Conservation (phyloP, 2,329 filamentous ascomycete species). For the Beauveria australis region DNA sequence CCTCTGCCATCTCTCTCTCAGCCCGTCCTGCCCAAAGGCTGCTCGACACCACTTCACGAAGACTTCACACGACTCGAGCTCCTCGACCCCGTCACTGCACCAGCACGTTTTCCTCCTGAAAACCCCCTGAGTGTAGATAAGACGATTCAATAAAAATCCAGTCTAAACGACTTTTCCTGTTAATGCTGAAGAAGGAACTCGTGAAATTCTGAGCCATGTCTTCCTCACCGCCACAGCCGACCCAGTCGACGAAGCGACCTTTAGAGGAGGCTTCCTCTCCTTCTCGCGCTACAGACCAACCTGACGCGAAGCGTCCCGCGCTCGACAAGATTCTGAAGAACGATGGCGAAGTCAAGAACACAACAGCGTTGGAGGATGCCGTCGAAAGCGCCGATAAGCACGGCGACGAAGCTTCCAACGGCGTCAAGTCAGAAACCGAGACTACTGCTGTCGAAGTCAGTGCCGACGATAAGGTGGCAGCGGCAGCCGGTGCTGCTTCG, state of each 20-base stretch:
- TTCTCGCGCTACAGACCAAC: conserved; percentile 82
- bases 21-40: conserved; percentile 24
- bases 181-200: not conserved
- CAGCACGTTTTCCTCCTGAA: conserved; percentile 90
- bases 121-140: conserved; percentile 79
- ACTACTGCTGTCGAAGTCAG: conserved; percentile 47
- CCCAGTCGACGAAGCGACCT: conserved; percentile 77
- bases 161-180: conserved; percentile 14
- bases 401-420: conserved; percentile 41
- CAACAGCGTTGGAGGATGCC: conserved; percentile 24
- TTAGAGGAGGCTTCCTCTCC: conserved; percentile 96
- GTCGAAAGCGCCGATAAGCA: conserved; percentile 38
- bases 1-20: conserved; percentile 19
- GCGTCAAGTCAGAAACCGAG: conserved; percentile 47
- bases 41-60: conserved; percentile 32
- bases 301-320: conserved; percentile 92
- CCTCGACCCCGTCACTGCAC: conserved; percentile 52
- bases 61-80: conserved; percentile 34
- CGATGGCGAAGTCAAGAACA: conserved; percentile 45
- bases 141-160: conserved; percentile 29
- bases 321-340: conserved; percentile 84
- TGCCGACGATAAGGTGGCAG: conserved; percentile 41
- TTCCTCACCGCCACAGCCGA: conserved; percentile 57
- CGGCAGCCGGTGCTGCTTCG: conserved; percentile 28
- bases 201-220: conserved; percentile 51